These are phyloP conservation scores for Boletellus dicymbophilus DNA, from an alignment of 1,284 basidiomycete species.

Conservation along the genomic window DNA sequence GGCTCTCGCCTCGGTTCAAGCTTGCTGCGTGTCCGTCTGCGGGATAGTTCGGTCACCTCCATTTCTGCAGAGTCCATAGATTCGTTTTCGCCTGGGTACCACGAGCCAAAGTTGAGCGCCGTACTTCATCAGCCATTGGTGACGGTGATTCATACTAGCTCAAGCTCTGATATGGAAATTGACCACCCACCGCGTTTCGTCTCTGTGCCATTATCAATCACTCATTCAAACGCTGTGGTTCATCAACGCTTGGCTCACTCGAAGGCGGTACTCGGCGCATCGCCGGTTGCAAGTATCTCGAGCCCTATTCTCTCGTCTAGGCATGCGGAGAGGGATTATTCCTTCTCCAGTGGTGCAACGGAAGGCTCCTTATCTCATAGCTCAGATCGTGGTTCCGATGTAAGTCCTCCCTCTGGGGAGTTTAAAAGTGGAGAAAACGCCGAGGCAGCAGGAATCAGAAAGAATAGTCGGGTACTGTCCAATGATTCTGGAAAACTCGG, in stretches of 20 bases:
- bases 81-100: slow-evolving; percentile 13
- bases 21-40: slow-evolving; percentile 23
- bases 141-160: slow-evolving; percentile 1
- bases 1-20: slow-evolving; percentile 29
- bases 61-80: slow-evolving; percentile 26
- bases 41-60: slow-evolving; percentile 32
- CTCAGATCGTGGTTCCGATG: slow-evolving; percentile 20
- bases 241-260: neutral
- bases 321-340: neutral
- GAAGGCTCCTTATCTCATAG: slow-evolving; percentile 11
- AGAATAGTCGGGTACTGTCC: too few relatives aligned
- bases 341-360: slow-evolving; percentile 4
- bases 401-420: slow-evolving; percentile 15
- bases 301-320: slow-evolving; percentile 12
- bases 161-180: slow-evolving; percentile 30
- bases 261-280: slow-evolving; percentile 10
- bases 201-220: slow-evolving; percentile 20
- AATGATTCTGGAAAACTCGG: too few relatives aligned
- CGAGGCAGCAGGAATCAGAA: slow-evolving; percentile 14
- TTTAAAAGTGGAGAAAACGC: slow-evolving; percentile 13
- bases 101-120: slow-evolving; percentile 3
- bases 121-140: slow-evolving; percentile 7
- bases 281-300: slow-evolving; percentile 19
- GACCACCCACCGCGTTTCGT: slow-evolving; percentile 22
- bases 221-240: neutral